Percentiles rank a stretch among this genome's conserved stretches.
These are phyloP conservation scores for Nakazawaea laoshanensis DNA, from an alignment of 805 yeast species.

Conservation along the genomic window DNA sequence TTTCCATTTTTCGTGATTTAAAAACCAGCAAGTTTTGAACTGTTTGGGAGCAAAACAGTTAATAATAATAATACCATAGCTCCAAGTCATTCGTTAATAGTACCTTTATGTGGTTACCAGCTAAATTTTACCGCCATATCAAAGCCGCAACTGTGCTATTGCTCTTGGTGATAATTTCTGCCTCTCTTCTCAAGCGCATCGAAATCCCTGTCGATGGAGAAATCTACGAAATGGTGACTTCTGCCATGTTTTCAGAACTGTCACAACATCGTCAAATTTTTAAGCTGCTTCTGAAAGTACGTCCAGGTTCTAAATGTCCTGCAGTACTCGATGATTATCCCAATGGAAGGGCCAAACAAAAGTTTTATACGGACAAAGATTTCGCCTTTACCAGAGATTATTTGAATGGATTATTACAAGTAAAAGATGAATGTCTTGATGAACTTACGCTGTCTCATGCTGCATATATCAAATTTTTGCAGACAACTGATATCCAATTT, in stretches of 20 bases:
- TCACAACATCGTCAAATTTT: conserved; percentile 4
- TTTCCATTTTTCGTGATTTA: no score
- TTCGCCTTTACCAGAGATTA: conserved; percentile 38
- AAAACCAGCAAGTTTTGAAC: no score
- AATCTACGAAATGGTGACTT: conserved; percentile 7
- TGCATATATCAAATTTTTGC: conserved; percentile 22
- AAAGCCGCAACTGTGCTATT: no score
- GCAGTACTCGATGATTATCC: conserved; percentile 6
- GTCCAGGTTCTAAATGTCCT: conserved; percentile 4
- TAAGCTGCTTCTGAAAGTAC: conserved; percentile 1
- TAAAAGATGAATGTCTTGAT: conserved; percentile 25
- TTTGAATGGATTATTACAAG: conserved; percentile 31
- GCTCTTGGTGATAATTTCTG: no score
- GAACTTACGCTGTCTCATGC: conserved; percentile 30
- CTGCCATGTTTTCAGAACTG: conserved; percentile 5
- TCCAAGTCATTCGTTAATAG: no score
- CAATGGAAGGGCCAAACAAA: conserved; percentile 31
- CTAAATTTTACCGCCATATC: no score
- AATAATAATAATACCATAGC: no score
- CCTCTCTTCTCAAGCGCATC: conserved; percentile 1
- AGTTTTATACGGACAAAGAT: conserved; percentile 28
- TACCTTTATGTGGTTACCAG: no score
- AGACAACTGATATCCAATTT: conserved; percentile 27
- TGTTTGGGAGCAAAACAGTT: no score
- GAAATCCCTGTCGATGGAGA: conserved; percentile 8